phyloP scores from a whole-genome alignment of 306 rosid genomes.

The Casuarina equisetifolia region DNA sequence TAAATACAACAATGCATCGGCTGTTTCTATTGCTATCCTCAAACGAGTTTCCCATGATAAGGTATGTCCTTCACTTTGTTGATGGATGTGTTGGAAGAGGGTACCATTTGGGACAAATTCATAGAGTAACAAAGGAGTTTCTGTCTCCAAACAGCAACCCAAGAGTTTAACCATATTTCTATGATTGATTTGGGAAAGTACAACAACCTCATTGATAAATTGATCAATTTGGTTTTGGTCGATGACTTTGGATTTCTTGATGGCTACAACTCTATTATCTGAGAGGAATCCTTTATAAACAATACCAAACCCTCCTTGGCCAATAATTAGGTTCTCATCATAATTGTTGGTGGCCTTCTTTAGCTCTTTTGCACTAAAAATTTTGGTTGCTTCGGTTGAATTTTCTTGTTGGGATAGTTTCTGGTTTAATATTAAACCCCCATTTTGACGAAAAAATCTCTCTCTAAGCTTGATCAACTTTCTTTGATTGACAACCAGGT shows the following conservation, averaged over 20 bases:
- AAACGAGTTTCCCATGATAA: conserved; percentile 4
- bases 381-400: background rate
- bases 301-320: conserved; percentile 21
- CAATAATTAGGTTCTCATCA: conserved; percentile 10
- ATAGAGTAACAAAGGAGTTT: too few relatives aligned
- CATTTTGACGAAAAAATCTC: conserved; percentile 3
- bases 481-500: background rate
- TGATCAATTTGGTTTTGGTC: conserved; percentile 17
- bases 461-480: background rate
- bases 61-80: background rate
- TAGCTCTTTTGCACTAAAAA: conserved; percentile 11
- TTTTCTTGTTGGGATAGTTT: conserved; percentile 1
- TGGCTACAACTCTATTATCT: conserved; percentile 4
- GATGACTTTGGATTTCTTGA: conserved; percentile 9
- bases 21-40: conserved; percentile 31
- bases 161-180: conserved; percentile 18
- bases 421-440: background rate
- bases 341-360: conserved; percentile 18
- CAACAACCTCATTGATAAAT: conserved; percentile 24
- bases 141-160: conserved; percentile 25
- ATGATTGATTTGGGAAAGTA: conserved; percentile 9
- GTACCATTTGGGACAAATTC: too few relatives aligned
- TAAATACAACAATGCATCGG: too few relatives aligned
- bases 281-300: conserved; percentile 8
- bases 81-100: too few relatives aligned